phyloP scores from a whole-genome alignment of 441 rosid genomes.

The Gossypium laxum region DNA sequence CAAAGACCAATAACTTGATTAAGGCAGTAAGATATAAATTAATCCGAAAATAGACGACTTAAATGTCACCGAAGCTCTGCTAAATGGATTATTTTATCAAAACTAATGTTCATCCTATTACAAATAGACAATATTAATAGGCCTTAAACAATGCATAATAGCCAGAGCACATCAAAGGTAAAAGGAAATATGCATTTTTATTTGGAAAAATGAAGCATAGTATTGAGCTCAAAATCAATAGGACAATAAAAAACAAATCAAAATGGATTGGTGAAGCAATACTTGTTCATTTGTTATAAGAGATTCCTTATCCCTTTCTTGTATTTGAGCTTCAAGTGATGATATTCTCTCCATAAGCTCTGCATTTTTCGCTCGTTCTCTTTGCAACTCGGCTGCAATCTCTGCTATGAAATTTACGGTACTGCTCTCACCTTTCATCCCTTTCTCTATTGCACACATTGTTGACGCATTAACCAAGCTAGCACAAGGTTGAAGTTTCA shows the following conservation, averaged over 20 bases:
- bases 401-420: conserved; percentile 23
- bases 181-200: background rate
- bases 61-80: background rate
- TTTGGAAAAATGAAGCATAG: background rate
- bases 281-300: conserved; percentile 25
- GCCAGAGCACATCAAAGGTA: background rate
- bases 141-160: background rate
- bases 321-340: conserved; percentile 40
- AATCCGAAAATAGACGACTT: background rate
- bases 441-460: conserved; percentile 36
- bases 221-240: background rate
- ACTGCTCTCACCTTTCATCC: conserved; percentile 27
- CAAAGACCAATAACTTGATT: background rate
- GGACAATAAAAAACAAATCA: background rate
- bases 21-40: background rate
- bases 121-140: background rate
- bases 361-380: conserved; percentile 42
- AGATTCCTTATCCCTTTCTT: conserved; percentile 23
- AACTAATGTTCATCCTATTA: background rate
- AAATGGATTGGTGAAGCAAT: conserved; percentile 14
- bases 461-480: conserved; percentile 39
- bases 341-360: conserved; percentile 45
- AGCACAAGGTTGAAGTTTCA: conserved; percentile 26
- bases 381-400: conserved; percentile 37
- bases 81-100: background rate